Conservation (phyloP, 441 rosid species). For the Metrosideros polymorpha region DNA sequence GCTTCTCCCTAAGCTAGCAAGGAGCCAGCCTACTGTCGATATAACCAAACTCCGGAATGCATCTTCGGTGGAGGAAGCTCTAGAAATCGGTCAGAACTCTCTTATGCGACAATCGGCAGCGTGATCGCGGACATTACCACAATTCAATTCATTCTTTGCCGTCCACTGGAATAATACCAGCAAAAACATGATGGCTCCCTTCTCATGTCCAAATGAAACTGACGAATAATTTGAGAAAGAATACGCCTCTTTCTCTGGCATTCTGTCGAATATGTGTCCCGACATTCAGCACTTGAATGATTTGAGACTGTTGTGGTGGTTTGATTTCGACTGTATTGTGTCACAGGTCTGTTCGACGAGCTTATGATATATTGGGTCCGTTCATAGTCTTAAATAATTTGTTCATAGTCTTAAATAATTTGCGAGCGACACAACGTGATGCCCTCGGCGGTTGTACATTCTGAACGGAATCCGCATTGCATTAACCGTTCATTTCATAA, state of each 20-base stretch:
- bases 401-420: too few species aligned
- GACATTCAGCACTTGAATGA: not conserved
- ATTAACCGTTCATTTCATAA: not conserved
- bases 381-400: not conserved
- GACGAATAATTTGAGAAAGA: not conserved
- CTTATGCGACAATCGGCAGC: conserved; percentile 20
- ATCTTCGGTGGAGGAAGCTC: conserved; percentile 84
- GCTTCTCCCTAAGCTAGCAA: conserved; percentile 74
- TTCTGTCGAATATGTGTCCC: not conserved
- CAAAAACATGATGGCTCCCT: not conserved
- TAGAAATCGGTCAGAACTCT: conserved; percentile 49
- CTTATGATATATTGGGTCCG: not conserved
- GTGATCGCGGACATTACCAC: not conserved
- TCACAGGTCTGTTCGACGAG: not conserved
- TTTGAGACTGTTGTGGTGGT: not conserved
- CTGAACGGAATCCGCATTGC: not conserved
- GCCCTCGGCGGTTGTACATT: not conserved
- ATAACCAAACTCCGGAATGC: conserved; percentile 66
- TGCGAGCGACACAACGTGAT: too few species aligned
- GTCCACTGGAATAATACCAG: not conserved
- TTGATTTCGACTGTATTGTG: not conserved
- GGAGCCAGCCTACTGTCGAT: conserved; percentile 67
- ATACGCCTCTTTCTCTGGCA: not conserved
- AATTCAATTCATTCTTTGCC: not conserved
- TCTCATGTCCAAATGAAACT: not conserved